These are phyloP conservation scores for Fusarium pilosicola DNA, from an alignment of 2,329 filamentous ascomycete species.

Conservation along the genomic window DNA sequence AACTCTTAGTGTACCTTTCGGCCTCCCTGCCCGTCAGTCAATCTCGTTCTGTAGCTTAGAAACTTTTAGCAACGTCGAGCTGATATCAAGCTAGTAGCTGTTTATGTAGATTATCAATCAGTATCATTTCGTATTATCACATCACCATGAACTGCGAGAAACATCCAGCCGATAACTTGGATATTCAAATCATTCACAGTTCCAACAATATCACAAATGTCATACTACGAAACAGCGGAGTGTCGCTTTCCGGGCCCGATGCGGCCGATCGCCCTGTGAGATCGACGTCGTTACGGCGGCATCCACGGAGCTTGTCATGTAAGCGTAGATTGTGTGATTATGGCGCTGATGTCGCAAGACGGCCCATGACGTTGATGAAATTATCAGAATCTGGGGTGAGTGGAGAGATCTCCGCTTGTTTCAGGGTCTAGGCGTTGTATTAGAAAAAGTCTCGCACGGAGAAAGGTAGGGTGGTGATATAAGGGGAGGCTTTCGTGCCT, in stretches of 20 bases:
- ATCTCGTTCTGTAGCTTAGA: not conserved
- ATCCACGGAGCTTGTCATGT: constrained; percentile 4
- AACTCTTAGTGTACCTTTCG: not conserved
- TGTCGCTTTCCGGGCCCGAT: constrained; percentile 23
- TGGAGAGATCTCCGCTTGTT: constrained; percentile 22
- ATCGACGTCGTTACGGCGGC: not conserved
- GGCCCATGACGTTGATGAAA: constrained; percentile 29
- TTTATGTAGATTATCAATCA: constrained; percentile 9
- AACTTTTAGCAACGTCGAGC: not conserved
- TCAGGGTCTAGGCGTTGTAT: constrained; percentile 12
- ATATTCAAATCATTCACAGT: not conserved
- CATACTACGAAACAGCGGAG: constrained; percentile 11
- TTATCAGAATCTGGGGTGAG: constrained; percentile 34
- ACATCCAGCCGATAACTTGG: not conserved
- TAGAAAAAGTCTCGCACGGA: not conserved
- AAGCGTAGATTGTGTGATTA: constrained; percentile 43
- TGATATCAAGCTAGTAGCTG: not conserved
- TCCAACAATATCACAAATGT: not conserved
- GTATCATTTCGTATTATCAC: not conserved
- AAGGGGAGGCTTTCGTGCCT: constrained; percentile 2
- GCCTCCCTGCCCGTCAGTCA: not conserved
- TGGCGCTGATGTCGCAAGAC: constrained; percentile 39
- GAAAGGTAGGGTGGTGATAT: constrained; percentile 22
- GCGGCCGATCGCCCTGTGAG: constrained; percentile 35
- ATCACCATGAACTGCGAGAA: not conserved